Conservation (phyloP, 2,329 filamentous ascomycete species). For the Neurospora sp. region DNA sequence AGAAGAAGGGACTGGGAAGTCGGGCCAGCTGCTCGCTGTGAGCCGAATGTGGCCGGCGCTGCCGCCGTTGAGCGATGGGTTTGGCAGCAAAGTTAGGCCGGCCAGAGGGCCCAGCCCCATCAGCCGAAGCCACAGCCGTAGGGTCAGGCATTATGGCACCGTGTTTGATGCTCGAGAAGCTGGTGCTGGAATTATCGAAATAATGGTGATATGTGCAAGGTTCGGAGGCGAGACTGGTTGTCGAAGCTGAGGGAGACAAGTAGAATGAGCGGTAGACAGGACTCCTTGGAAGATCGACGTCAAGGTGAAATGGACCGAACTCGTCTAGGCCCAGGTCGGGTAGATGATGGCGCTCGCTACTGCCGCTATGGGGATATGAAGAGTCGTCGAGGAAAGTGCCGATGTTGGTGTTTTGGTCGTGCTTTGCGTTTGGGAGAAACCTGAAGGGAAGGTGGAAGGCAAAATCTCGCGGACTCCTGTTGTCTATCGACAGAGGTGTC, state of each 20-base stretch:
- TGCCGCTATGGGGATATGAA: neutral
- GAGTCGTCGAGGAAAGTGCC: neutral
- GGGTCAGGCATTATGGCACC: slow-evolving; percentile 14
- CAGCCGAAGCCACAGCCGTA: slow-evolving; percentile 8
- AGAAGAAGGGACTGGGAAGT: slow-evolving; percentile 15
- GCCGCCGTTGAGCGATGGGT: slow-evolving; percentile 2
- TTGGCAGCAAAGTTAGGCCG: slow-evolving; percentile 7
- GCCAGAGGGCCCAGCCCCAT: slow-evolving; percentile 3
- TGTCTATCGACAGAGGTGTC: neutral
- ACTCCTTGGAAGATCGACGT: neutral
- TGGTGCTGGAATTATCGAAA: neutral
- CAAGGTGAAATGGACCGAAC: neutral
- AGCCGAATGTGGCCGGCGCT: slow-evolving; percentile 11
- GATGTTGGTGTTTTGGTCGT: neutral
- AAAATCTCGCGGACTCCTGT: neutral
- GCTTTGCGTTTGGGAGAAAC: neutral
- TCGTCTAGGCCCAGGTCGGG: neutral
- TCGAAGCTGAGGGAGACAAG: slow-evolving; percentile 15
- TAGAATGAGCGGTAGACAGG: slow-evolving; percentile 13
- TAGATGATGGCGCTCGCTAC: neutral
- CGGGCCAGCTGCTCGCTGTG: slow-evolving; percentile 10
- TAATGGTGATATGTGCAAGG: neutral
- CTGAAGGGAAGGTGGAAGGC: neutral
- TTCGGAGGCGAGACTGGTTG: slow-evolving; percentile 10
- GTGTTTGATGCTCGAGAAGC: neutral